These are phyloP conservation scores for Condylostoma magnum DNA, from an alignment of 169 alveolate species.

Conservation along the genomic window DNA sequence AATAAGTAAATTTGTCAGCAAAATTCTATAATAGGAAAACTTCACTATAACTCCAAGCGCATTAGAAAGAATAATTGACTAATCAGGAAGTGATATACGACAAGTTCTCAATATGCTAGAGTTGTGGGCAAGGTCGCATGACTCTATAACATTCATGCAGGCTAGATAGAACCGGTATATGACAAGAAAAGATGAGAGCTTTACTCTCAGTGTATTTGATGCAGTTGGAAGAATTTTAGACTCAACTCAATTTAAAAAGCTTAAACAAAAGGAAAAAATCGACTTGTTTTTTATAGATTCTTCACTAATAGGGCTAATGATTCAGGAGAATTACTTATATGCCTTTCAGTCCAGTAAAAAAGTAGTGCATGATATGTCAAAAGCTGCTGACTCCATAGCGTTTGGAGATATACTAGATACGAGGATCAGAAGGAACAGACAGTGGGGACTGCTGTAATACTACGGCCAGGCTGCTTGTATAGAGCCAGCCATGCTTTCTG, in stretches of 20 bases:
- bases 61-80: conserved; percentile 84
- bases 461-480: conserved; percentile 77
- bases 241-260: conserved; percentile 56
- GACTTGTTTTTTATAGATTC: conserved; percentile 93
- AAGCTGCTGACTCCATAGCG: conserved; percentile 81
- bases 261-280: conserved; percentile 59
- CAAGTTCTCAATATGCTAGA: conserved; percentile 89
- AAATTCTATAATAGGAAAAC: conserved; percentile 87
- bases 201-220: conserved; percentile 83
- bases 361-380: conserved; percentile 43
- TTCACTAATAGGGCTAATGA: conserved; percentile 91
- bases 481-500: conserved; percentile 72
- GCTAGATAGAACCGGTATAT: conserved; percentile 60
- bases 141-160: conserved; percentile 57
- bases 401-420: conserved; percentile 81
- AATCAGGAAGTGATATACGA: conserved; percentile 92
- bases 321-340: conserved; percentile 90
- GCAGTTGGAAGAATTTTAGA: conserved; percentile 82
- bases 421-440: conserved; percentile 75
- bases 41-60: conserved; percentile 81
- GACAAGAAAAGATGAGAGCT: conserved; percentile 77
- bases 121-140: conserved; percentile 69
- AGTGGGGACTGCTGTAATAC: conserved; percentile 87
- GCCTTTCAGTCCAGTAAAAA: conserved; percentile 62
- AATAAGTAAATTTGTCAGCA: conserved; percentile 77